Percentiles rank a stretch among this genome's conserved stretches.
These are phyloP conservation scores for Penicillium crystallinum DNA, from an alignment of 495 filamentous ascomycete species.

Conservation along the genomic window DNA sequence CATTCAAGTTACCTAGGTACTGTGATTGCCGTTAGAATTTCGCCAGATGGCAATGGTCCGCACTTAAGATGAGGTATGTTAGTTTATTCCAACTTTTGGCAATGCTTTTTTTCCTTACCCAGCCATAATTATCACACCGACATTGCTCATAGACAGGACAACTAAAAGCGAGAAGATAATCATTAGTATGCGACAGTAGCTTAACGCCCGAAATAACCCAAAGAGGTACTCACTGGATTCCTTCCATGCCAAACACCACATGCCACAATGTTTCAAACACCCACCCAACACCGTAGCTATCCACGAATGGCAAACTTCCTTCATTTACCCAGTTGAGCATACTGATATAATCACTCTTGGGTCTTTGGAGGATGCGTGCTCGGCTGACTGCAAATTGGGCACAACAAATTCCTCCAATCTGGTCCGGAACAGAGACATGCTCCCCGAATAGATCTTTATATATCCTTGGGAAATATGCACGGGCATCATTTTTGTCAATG, in stretches of 20 bases:
- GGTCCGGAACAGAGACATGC: constrained; percentile 27
- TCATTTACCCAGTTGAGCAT: constrained; percentile 39
- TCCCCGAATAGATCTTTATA: constrained; percentile 30
- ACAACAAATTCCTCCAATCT: constrained; percentile 45
- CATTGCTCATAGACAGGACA: constrained; percentile 40
- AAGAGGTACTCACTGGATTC: constrained; percentile 33
- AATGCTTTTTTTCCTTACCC: constrained; percentile 8
- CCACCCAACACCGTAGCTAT: constrained; percentile 40
- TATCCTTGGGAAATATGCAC: constrained; percentile 29
- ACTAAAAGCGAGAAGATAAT: constrained; percentile 6
- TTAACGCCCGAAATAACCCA: neutral
- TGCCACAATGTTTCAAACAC: constrained; percentile 42
- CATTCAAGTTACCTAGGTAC: constrained; percentile 29
- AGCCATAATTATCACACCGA: constrained; percentile 40
- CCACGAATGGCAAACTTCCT: constrained; percentile 23
- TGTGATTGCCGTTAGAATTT: neutral
- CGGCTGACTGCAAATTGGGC: constrained; percentile 46
- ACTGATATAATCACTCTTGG: constrained; percentile 37
- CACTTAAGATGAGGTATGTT: neutral
- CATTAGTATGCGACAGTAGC: neutral
- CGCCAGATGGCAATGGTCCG: neutral
- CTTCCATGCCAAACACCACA: constrained; percentile 37
- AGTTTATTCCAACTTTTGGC: neutral
- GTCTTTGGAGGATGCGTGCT: constrained; percentile 36
- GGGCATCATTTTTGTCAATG: constrained; percentile 32